Percentiles rank a stretch among this genome's conserved stretches.
phyloP scores from a whole-genome alignment of 306 rosid species.

The Morella rubra region DNA sequence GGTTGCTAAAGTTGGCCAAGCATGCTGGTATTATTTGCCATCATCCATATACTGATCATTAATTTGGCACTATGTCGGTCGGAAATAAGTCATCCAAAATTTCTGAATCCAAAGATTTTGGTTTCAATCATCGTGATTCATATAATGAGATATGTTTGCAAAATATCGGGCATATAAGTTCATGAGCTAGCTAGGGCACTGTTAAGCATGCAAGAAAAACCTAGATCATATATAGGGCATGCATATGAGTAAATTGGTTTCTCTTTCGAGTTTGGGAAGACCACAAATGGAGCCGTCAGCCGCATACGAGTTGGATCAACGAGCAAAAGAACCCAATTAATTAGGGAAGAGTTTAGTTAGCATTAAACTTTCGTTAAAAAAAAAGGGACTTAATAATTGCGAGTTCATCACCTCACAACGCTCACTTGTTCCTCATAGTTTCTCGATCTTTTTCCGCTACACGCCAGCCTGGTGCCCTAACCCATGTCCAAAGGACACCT shows the following conservation, averaged over 20 bases:
- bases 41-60: conserved; percentile 7
- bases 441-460: conserved; percentile 4
- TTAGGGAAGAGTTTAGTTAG: too few relatives aligned
- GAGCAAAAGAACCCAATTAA: too few relatives aligned
- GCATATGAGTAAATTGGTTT: too few relatives aligned
- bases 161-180: conserved; percentile 17
- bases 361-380: neutral
- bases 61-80: conserved; percentile 31
- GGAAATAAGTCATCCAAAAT: conserved; percentile 28
- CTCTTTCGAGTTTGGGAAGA: too few relatives aligned
- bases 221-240: too few relatives aligned
- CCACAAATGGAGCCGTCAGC: too few relatives aligned
- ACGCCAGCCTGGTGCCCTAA: conserved; percentile 16
- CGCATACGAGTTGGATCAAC: too few relatives aligned
- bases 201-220: neutral
- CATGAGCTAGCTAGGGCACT: neutral
- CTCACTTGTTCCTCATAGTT: neutral
- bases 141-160: conserved; percentile 16
- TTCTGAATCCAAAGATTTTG: conserved; percentile 22
- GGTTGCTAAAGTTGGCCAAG: conserved; percentile 30
- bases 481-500: conserved; percentile 14
- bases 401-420: neutral
- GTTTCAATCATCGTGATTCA: conserved; percentile 8
- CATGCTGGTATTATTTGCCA: conserved; percentile 33
- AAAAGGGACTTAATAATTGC: too few relatives aligned